Base-by-base conservation (phyloP, 805 yeast species). In the Brettanomyces anomalus region DNA sequence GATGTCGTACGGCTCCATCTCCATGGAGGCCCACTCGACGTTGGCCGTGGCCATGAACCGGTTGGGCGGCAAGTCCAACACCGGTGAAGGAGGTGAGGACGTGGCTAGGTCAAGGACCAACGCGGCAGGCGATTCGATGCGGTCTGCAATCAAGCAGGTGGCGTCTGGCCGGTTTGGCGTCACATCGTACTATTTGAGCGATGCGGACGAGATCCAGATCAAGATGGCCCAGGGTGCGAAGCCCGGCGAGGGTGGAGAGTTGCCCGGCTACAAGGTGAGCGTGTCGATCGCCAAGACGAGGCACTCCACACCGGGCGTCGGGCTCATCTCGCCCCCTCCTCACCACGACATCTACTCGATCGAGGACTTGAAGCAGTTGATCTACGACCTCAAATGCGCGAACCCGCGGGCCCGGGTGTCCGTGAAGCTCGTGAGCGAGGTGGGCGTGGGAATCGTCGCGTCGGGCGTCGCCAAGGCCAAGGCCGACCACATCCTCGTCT, bases 1-100 rank as follows among this genome's bases (percentile, higher is more conserved):
- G 42, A 90, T 90, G 98, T 89, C 97, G 2, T 90, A 93, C 60
- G 98, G 98, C 59, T 90, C 97, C 39, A 90, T 90, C 59, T 90
- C 97, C 4, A 85, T 89, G 95, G 98, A 90, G 66, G 89, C 97
- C 2, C 98, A 90, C 66, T 87, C 97, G 4, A 90, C 98, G 10
- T 70, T 90, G 54, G 98, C 98, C 13, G 95, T 90, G 43, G 98
- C 98, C 38, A 90, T 90, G 98, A 90, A 90, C 71, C 74, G 97
- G 62, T 73, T 90, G 50, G 97, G 97, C 42, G 98, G 97, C 53
- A 93, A 89, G 66, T 87, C 96, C 39, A 90, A 90, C 65, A 89
- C 97, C 48, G 98, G 98, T 71, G 98, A 90, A 72, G 98, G 98
- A 72, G 98, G 98, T 72, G 98, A 90, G 66, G 97, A 90, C 60